Evolutionary conservation across 2,329 filamentous ascomycete species (phyloP).

Genomic region (Scedosporium apiospermum): DNA sequence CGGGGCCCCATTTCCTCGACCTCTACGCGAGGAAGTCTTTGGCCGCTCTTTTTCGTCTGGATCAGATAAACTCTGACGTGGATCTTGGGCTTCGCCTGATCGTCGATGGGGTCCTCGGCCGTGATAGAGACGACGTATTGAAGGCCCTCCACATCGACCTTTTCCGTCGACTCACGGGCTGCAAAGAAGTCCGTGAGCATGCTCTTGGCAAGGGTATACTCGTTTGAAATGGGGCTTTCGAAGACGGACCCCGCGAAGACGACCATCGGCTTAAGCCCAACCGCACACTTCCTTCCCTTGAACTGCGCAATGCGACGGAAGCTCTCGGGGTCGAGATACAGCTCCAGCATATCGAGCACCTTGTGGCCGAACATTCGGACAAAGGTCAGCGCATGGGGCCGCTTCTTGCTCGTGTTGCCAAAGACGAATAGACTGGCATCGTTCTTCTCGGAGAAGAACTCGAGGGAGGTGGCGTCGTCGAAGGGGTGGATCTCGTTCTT

Average conservation of each 20-base stretch:
- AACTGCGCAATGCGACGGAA: slow-evolving; percentile 66
- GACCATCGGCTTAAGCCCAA: slow-evolving; percentile 82
- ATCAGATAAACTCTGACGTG: slow-evolving; percentile 78
- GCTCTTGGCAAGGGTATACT: slow-evolving; percentile 79
- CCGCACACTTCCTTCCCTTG: slow-evolving; percentile 63
- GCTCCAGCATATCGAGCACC: slow-evolving; percentile 89
- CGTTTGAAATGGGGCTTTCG: slow-evolving; percentile 68
- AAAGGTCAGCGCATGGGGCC: slow-evolving; percentile 82
- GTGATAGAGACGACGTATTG: slow-evolving; percentile 81
- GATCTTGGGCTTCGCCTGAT: slow-evolving; percentile 42
- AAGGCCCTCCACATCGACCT: slow-evolving; percentile 89
- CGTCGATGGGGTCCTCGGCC: slow-evolving; percentile 52
- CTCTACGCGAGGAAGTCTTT: slow-evolving; percentile 82
- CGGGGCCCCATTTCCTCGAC: slow-evolving; percentile 92
- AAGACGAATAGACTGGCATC: slow-evolving; percentile 81
- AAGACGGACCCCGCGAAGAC: slow-evolving; percentile 85
- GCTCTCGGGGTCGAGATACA: slow-evolving; percentile 67
- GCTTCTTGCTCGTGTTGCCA: slow-evolving; percentile 81
- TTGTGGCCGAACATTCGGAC: slow-evolving; percentile 77
- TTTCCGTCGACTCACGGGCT: slow-evolving; percentile 62
- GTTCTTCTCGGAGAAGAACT: slow-evolving; percentile 97
- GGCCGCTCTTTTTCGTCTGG: slow-evolving; percentile 74
- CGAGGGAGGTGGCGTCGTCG: slow-evolving; percentile 75
- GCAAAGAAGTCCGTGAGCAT: slow-evolving; percentile 87
- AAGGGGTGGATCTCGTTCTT: slow-evolving; percentile 96